Percentiles rank a stretch among this genome's conserved stretches.
Conservation (phyloP, 2,329 filamentous ascomycete genomes). For the Fusarium poae region DNA sequence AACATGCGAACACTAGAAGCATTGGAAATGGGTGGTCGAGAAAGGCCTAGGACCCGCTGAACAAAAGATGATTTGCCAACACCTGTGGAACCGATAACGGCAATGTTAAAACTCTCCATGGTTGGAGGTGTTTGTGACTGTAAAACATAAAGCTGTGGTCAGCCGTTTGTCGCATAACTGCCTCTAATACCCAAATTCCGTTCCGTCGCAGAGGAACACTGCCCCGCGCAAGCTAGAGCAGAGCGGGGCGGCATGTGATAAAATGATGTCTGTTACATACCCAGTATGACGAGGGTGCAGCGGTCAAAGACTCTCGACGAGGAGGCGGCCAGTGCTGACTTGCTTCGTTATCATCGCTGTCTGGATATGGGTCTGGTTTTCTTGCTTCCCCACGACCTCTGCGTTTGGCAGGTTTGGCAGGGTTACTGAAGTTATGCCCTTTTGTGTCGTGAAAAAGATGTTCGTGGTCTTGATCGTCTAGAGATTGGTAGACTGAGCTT, state of each 20-base stretch:
- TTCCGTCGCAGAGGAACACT: slow-evolving; percentile 34
- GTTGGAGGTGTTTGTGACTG: slow-evolving; percentile 52
- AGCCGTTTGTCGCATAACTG: slow-evolving; percentile 45
- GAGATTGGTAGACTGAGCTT: slow-evolving; percentile 48
- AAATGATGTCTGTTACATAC: slow-evolving; percentile 52
- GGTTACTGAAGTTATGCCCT: slow-evolving; percentile 21
- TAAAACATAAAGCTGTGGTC: slow-evolving; percentile 44
- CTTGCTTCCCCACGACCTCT: slow-evolving; percentile 36
- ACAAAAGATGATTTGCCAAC: slow-evolving; percentile 78
- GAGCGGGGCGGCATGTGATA: slow-evolving; percentile 42
- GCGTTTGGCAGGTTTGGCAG: slow-evolving; percentile 18
- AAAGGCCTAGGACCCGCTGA: slow-evolving; percentile 70
- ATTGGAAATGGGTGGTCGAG: slow-evolving; percentile 65
- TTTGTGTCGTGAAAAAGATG: slow-evolving; percentile 48
- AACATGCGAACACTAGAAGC: slow-evolving; percentile 69
- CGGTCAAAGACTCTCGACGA: slow-evolving; percentile 64
- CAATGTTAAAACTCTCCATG: slow-evolving; percentile 74
- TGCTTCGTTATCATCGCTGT: slow-evolving; percentile 47
- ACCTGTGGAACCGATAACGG: slow-evolving; percentile 74
- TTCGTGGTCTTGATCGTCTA: slow-evolving; percentile 51
- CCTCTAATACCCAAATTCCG: background rate
- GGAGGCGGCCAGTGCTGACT: slow-evolving; percentile 59
- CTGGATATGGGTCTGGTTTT: slow-evolving; percentile 30
- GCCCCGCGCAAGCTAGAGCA: slow-evolving; percentile 41
- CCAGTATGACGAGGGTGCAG: slow-evolving; percentile 54